These are phyloP conservation scores for Sporothrix dimorphospora DNA, from an alignment of 2,329 filamentous ascomycete genomes.

Conservation along the genomic window DNA sequence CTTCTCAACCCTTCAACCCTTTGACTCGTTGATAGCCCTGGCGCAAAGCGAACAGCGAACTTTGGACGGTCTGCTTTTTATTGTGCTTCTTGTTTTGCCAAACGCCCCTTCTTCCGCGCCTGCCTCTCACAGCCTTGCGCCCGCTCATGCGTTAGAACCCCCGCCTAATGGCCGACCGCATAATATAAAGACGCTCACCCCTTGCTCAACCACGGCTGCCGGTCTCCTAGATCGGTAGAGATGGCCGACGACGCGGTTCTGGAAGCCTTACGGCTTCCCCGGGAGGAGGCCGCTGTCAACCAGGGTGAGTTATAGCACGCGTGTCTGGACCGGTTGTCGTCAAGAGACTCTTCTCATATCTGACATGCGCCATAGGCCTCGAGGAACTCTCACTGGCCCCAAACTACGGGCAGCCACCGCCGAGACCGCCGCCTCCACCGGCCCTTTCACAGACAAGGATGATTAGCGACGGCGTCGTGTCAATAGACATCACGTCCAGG, in stretches of 20 bases:
- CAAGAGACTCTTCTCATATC: background rate
- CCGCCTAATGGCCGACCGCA: background rate
- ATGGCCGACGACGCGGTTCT: slow-evolving; percentile 29
- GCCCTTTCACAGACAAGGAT: slow-evolving; percentile 37
- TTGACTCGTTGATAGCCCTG: background rate
- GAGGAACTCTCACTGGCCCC: slow-evolving; percentile 47
- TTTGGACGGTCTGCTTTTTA: background rate
- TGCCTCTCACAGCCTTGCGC: background rate
- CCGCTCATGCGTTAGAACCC: background rate
- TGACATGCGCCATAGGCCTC: slow-evolving; percentile 43
- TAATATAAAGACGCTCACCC: background rate
- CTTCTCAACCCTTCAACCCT: background rate
- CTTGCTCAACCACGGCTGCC: background rate
- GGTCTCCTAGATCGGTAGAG: background rate
- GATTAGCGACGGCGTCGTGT: slow-evolving; percentile 54
- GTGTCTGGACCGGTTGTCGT: background rate
- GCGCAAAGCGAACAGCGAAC: background rate
- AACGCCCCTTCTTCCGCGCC: background rate
- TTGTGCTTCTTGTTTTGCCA: background rate
- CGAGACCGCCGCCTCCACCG: slow-evolving; percentile 47
- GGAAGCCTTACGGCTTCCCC: slow-evolving; percentile 20
- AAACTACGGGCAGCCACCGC: background rate
- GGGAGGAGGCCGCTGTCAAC: slow-evolving; percentile 11
- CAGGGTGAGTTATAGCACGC: slow-evolving; percentile 10
- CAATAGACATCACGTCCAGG: slow-evolving; percentile 61